Evolutionary conservation across 306 rosid species (phyloP).

Genomic region (Potentilla sterilis): DNA sequence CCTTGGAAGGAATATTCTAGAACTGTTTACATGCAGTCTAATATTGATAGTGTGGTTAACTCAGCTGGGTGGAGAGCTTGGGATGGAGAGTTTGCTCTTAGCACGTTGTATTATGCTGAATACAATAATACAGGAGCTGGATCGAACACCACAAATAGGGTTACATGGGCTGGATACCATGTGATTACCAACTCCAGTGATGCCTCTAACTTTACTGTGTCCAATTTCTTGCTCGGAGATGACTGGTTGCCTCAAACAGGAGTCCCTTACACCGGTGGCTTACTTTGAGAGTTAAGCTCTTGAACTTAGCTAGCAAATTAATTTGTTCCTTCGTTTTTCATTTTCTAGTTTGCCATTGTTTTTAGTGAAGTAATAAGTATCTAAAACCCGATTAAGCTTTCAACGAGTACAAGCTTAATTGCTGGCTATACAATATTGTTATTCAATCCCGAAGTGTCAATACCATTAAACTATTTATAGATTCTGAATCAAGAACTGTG

Average conservation of each 20-base stretch:
- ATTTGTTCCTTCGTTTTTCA: neutral
- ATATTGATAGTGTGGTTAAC: slow-evolving; percentile 46
- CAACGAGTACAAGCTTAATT: neutral
- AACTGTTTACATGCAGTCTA: slow-evolving; percentile 68
- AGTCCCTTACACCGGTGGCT: slow-evolving; percentile 48
- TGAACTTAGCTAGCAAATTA: neutral
- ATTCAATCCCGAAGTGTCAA: neutral
- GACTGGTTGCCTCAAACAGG: slow-evolving; percentile 75
- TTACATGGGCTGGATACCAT: slow-evolving; percentile 60
- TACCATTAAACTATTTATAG: neutral
- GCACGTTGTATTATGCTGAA: slow-evolving; percentile 75
- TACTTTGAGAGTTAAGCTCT: slow-evolving; percentile 13
- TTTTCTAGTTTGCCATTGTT: neutral
- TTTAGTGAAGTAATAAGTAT: slow-evolving; percentile 1
- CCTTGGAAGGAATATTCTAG: slow-evolving; percentile 88
- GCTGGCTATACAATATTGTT: neutral
- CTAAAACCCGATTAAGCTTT: slow-evolving; percentile 13
- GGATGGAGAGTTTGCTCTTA: slow-evolving; percentile 74
- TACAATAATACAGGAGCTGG: slow-evolving; percentile 62
- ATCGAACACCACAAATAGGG: slow-evolving; percentile 48
- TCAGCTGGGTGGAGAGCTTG: slow-evolving; percentile 71
- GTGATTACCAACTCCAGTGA: slow-evolving; percentile 42
- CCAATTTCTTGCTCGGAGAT: slow-evolving; percentile 52
- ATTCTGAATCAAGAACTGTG: neutral
- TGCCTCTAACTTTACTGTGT: slow-evolving; percentile 60